Evolutionary conservation across 805 yeast genomes (phyloP), one percentile per base, ranked within the genome.

Genomic region (Candida qinlingensis): DNA sequence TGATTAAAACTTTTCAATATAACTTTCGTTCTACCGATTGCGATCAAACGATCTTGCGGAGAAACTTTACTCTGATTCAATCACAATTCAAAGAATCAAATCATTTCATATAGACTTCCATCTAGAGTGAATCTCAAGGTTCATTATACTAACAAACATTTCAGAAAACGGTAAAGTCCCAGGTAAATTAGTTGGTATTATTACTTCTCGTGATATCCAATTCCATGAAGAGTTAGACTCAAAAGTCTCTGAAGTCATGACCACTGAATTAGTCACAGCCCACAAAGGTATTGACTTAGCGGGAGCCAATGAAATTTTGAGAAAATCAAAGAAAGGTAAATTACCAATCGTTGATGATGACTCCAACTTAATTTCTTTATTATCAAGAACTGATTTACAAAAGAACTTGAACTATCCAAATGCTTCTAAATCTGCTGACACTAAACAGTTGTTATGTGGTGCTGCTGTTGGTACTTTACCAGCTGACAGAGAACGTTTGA

Each of bases 11-110:
- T 41, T 54, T 63, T 59, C 54, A 57, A 55, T 68, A 76, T 87
- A 90, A 92, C 98, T 92, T 92, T 92, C 99, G 98, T 92, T 92
- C 99, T 92, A 85, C 98, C 96, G 97, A 85, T 63, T 75, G 66
- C 71, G 96, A 85, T 87, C 94, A 83, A 83, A 85, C 96, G 94
- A 90, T 87, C 96, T 80, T 89, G 97, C 72, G 95, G 97, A 90
- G 60, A 84, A 67, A 57, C 60, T 63, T 62, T 66, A 58, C 63
- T 61, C 81, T 75, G 79, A 70, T 19, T 19, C 19, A 19, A 19
- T 48, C 42, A 36, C 12, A 38, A 52, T 54, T 54, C 40, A 41
- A 37, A 29, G 7, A 30, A 25, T 30, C 28, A 19, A 19, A 19
- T 19, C 19, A 19, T 19, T 19, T 19, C 19, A 19, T 19, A 19